These are phyloP conservation scores for Penicillium sp. DNA, from an alignment of 2,329 filamentous ascomycete genomes.

Conservation along the genomic window DNA sequence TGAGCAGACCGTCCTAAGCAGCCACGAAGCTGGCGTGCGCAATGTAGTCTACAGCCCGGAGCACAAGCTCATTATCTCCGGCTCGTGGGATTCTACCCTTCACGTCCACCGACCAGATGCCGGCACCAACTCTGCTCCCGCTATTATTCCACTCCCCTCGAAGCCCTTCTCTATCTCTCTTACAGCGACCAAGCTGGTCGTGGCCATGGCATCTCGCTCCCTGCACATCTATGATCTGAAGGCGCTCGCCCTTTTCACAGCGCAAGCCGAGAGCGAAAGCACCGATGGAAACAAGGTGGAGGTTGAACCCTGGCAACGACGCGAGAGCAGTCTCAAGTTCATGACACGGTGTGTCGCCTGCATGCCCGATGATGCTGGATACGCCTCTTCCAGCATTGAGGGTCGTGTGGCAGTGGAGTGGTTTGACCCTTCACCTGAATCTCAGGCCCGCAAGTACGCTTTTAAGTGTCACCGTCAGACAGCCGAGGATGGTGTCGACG, in stretches of 20 bases:
- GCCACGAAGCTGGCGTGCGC: constrained; percentile 73
- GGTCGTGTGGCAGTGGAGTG: constrained; percentile 94
- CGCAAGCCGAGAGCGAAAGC: constrained; percentile 42
- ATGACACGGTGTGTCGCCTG: constrained; percentile 89
- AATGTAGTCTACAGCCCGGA: constrained; percentile 74
- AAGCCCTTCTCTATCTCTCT: constrained; percentile 82
- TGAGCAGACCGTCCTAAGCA: constrained; percentile 68
- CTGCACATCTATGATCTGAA: constrained; percentile 90
- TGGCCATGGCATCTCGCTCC: constrained; percentile 91
- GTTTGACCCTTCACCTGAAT: constrained; percentile 85
- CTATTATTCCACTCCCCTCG: constrained; percentile 66
- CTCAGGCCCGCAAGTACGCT: constrained; percentile 89
- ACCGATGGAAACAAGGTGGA: constrained; percentile 40
- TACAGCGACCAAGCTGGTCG: constrained; percentile 80
- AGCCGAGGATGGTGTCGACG: constrained; percentile 58
- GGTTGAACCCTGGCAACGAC: constrained; percentile 80
- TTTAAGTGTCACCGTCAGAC: constrained; percentile 96
- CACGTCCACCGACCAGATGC: constrained; percentile 65
- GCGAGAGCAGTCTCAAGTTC: constrained; percentile 92
- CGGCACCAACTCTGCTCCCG: constrained; percentile 50
- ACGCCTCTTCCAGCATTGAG: constrained; percentile 88
- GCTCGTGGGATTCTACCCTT: constrained; percentile 88
- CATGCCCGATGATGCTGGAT: constrained; percentile 94
- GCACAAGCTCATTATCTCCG: constrained; percentile 75
- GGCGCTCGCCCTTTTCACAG: constrained; percentile 53